These are phyloP conservation scores for Aspergillus avenaceus DNA, from an alignment of 495 filamentous ascomycete genomes.

Conservation along the genomic window DNA sequence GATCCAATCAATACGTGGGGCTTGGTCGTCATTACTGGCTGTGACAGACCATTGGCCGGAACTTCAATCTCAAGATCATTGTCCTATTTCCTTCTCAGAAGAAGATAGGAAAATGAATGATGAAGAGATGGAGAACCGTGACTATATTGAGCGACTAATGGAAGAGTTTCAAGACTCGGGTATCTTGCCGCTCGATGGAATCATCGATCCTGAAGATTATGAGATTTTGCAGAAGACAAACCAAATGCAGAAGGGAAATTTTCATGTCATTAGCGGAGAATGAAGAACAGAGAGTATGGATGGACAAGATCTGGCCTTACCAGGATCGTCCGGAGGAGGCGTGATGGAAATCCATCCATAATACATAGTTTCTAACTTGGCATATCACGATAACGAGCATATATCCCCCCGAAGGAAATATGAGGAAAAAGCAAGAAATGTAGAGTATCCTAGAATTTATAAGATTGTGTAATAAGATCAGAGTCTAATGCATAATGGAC, in stretches of 20 bases:
- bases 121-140: conserved; percentile 2
- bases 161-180: conserved; percentile 1
- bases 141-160: conserved; percentile 3
- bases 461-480: too few species aligned
- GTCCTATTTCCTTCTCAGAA: neutral
- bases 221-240: conserved; percentile 3
- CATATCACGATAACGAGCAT: too few species aligned
- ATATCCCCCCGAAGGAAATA: too few species aligned
- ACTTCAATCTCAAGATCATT: neutral
- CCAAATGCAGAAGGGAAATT: neutral
- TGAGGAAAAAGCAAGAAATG: too few species aligned
- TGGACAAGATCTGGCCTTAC: conserved; percentile 8
- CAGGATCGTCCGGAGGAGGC: neutral
- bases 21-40: neutral
- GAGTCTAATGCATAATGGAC: too few species aligned
- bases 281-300: conserved; percentile 1
- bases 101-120: neutral
- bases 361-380: too few species aligned
- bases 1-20: neutral
- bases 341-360: too few species aligned
- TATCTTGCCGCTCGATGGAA: conserved; percentile 2
- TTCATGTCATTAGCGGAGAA: conserved; percentile 4
- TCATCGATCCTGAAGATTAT: neutral
- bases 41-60: conserved; percentile 3
- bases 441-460: too few species aligned